Conservation (phyloP, 2,329 filamentous ascomycete genomes). For the Colletotrichum sansevieriae region DNA sequence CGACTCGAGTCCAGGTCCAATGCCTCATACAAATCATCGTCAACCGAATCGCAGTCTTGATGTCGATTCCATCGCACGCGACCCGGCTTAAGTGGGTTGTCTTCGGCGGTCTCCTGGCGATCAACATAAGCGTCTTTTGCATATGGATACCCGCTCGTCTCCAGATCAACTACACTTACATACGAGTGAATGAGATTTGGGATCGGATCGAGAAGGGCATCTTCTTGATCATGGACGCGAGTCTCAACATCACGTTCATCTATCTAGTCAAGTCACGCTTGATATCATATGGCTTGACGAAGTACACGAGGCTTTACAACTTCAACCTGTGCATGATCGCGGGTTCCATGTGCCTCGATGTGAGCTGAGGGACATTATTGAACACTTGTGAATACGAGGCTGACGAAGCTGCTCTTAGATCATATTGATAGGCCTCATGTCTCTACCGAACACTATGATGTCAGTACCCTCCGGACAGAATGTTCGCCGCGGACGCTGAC, state of each 20-base stretch:
- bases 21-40: constrained; percentile 66
- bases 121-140: constrained; percentile 63
- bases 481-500: not conserved
- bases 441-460: constrained; percentile 46
- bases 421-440: constrained; percentile 46
- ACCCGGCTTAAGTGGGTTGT: constrained; percentile 58
- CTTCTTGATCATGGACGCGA: constrained; percentile 59
- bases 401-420: not conserved
- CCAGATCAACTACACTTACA: constrained; percentile 53
- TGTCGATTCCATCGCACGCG: constrained; percentile 53
- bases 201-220: constrained; percentile 63
- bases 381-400: not conserved
- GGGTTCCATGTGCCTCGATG: constrained; percentile 47
- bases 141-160: constrained; percentile 65
- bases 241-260: constrained; percentile 62
- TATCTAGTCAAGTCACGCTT: constrained; percentile 58
- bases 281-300: constrained; percentile 60
- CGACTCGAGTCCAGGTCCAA: constrained; percentile 40
- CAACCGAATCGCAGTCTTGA: constrained; percentile 62
- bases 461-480: constrained; percentile 16
- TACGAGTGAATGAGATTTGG: constrained; percentile 61
- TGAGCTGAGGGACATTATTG: constrained; percentile 22
- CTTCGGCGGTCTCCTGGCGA: constrained; percentile 54
- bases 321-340: constrained; percentile 47
- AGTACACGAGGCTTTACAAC: constrained; percentile 60